A percentile compares a stretch with the other conserved stretches of the same genome.
phyloP scores from a whole-genome alignment of 2,329 filamentous ascomycete genomes.

The Aspergillus pseudoglaucus region DNA sequence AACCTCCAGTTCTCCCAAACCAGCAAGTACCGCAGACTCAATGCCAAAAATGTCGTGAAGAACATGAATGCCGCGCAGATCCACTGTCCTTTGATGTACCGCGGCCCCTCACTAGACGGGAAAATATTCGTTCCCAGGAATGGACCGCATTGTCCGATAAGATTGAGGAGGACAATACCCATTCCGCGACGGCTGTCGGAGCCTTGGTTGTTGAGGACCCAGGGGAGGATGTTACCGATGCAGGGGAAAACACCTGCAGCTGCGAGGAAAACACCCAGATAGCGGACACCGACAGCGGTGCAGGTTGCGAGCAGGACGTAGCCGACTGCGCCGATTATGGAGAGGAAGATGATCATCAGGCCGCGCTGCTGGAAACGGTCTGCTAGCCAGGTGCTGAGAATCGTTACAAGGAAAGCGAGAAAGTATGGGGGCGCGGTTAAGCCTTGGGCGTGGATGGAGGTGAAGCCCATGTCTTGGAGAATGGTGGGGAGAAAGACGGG shows the following conservation, averaged over 20 bases:
- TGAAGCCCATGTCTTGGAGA: conserved; percentile 61
- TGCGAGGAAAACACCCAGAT: conserved; percentile 49
- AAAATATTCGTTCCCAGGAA: conserved; percentile 60
- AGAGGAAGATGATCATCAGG: conserved; percentile 51
- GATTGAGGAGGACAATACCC: conserved; percentile 60
- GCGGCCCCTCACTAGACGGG: conserved; percentile 43
- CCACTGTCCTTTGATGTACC: conserved; percentile 50
- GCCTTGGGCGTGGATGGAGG: conserved; percentile 60
- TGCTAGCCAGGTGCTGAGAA: conserved; percentile 57
- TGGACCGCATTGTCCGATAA: conserved; percentile 60
- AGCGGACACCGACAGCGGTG: conserved; percentile 44
- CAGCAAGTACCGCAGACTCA: conserved; percentile 49
- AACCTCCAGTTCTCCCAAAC: conserved; percentile 56
- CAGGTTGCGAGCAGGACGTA: conserved; percentile 60
- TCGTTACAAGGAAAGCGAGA: conserved; percentile 57
- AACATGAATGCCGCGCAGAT: conserved; percentile 59
- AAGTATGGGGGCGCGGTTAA: conserved; percentile 67
- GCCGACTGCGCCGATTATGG: conserved; percentile 52
- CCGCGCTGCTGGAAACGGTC: conserved; percentile 61
- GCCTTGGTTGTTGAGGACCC: conserved; percentile 64
- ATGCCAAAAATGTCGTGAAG: conserved; percentile 51
- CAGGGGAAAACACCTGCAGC: conserved; percentile 60
- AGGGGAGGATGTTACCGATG: conserved; percentile 65
- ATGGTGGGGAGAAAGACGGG: conserved; percentile 61
- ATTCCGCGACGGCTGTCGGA: conserved; percentile 61